These are phyloP conservation scores for Hypoxylon lienhwacheense DNA, from an alignment of 495 filamentous ascomycete genomes.

Conservation along the genomic window DNA sequence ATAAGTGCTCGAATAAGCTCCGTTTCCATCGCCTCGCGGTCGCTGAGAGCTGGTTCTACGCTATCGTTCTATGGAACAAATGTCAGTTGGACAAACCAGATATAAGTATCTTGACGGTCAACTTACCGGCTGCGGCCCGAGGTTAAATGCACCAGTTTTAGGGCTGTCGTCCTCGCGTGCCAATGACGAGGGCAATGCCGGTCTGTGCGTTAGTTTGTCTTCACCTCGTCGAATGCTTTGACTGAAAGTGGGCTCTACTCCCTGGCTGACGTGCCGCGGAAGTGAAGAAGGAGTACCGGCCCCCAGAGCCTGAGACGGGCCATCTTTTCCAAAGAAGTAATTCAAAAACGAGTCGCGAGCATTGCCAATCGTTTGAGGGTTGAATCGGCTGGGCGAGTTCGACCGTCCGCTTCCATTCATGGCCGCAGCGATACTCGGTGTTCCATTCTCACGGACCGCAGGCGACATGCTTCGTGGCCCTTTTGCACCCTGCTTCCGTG, in stretches of 20 bases:
- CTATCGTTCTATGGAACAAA: conserved; percentile 44
- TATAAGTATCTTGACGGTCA: neutral
- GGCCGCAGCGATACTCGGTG: conserved; percentile 63
- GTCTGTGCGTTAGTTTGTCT: conserved; percentile 52
- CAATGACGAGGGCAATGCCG: conserved; percentile 34
- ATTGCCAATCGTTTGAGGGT: conserved; percentile 48
- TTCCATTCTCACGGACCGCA: conserved; percentile 62
- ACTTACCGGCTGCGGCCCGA: conserved; percentile 32
- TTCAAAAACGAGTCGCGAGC: conserved; percentile 89
- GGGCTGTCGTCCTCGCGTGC: conserved; percentile 42
- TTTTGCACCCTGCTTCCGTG: conserved; percentile 55
- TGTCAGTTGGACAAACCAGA: conserved; percentile 38
- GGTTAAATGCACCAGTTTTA: conserved; percentile 43
- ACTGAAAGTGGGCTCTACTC: conserved; percentile 75
- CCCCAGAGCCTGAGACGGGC: conserved; percentile 52
- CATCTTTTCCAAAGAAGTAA: conserved; percentile 98
- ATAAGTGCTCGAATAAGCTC: conserved; percentile 96
- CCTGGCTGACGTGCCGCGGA: conserved; percentile 69
- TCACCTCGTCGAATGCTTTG: conserved; percentile 82
- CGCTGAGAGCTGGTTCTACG: conserved; percentile 81
- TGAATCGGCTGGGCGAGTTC: conserved; percentile 63
- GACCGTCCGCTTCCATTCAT: conserved; percentile 66
- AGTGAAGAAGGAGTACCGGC: conserved; percentile 44
- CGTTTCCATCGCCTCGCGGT: conserved; percentile 94
- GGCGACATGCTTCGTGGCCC: conserved; percentile 77